Evolutionary conservation across 177 flowering plant species (phyloP), one percentile per base, ranked within the genome.

Genomic region (Vitis hybrid): DNA sequence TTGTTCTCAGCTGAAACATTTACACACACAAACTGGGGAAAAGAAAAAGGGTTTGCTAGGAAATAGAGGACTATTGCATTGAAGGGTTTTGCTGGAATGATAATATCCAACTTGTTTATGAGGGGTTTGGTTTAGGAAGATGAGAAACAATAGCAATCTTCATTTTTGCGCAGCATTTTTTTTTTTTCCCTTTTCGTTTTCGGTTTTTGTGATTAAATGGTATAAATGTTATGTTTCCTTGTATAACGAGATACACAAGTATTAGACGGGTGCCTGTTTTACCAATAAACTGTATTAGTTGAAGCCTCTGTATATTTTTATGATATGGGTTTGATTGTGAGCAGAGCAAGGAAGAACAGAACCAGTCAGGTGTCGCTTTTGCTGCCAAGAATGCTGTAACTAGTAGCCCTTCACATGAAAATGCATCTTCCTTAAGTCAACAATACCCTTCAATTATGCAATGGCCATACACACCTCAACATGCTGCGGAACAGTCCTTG

Each of bases 261-360:
- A 5, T 17, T 21, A 59, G 24, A 21, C 20, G 46, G 46, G 46
- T 61, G 27, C 14, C 11, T 59, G 5, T 24, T 9, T 9, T 9
- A 30, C 10, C 27, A 60, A 11, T 27, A 30, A 13, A 30, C 5
- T n/a, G 46, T 32, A 24, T 3, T 24, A 35, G 15, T 61, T 30
- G 18, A 32, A 35, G 7, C 41, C 15, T 9, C 4, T 59, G 4
- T 11, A 0, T 59, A 20, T 17, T 24, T 27, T 5, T 27, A 24
- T 9, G 27, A 24, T 8, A 32, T 27, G 20, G 14, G 53, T 63
- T 9, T 71, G 51, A n/a, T 67, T 3, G n/a, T 67, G 18, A 41
- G 46, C 76, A 73, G 76, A 61, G 61, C 14, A 61, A 61, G 52
- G 71, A 67, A 24, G 67, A 67, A 3, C 48, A 67, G 46, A 73